A percentile compares a stretch with the other conserved stretches of the same genome.
phyloP scores from a whole-genome alignment of 495 filamentous ascomycete genomes.

The Hypoxylon cercidicola region DNA sequence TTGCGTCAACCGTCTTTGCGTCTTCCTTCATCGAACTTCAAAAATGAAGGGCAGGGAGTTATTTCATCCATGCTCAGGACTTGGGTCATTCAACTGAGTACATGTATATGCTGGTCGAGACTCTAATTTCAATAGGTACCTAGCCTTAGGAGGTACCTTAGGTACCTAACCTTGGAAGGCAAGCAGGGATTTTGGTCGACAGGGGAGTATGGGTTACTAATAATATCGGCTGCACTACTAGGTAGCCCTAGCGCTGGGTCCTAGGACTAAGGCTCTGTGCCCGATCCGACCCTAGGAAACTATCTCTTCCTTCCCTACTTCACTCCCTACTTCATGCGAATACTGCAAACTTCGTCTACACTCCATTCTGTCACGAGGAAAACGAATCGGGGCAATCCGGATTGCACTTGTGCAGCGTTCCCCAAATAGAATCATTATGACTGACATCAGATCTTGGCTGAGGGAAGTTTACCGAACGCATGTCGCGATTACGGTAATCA shows the following conservation, averaged over 20 bases:
- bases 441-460: no score
- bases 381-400: no score
- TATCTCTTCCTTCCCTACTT: slow-evolving; percentile 6
- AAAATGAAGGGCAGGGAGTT: neutral
- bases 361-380: no score
- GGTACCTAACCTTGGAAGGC: neutral
- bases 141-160: neutral
- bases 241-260: slow-evolving; percentile 13
- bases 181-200: slow-evolving; percentile 4
- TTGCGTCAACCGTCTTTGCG: neutral
- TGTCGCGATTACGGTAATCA: neutral
- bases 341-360: slow-evolving; percentile 7
- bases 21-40: neutral
- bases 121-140: neutral
- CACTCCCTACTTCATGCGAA: slow-evolving; percentile 1
- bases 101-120: neutral
- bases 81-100: neutral
- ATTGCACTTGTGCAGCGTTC: no score
- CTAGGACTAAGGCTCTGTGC: slow-evolving; percentile 19
- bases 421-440: no score
- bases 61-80: neutral
- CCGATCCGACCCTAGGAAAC: slow-evolving; percentile 9
- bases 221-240: slow-evolving; percentile 13
- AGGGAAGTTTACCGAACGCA: no score
- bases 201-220: slow-evolving; percentile 20